A percentile compares a stretch with the other conserved stretches of the same genome.
These are phyloP conservation scores for Arctium minus DNA, from an alignment of 129 eudicot species.

Conservation along the genomic window DNA sequence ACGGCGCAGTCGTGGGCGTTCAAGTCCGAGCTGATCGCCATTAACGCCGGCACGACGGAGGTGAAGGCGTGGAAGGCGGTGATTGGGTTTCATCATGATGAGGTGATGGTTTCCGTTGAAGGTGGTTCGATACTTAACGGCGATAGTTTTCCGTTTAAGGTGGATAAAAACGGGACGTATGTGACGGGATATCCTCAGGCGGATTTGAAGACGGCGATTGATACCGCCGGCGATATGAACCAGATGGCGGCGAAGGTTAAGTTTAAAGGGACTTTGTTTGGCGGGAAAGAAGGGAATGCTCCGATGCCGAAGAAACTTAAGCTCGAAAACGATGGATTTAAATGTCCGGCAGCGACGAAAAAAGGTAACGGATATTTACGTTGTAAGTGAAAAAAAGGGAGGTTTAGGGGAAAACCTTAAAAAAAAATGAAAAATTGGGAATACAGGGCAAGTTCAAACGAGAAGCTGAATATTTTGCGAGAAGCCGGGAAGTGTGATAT, in stretches of 20 bases:
- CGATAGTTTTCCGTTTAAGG: constrained; percentile 52
- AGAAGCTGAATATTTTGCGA: too few species aligned
- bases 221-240: constrained; percentile 58
- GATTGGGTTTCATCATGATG: constrained; percentile 56
- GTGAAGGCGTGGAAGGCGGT: constrained; percentile 53
- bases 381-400: too few species aligned
- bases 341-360: constrained; percentile 62
- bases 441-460: too few species aligned
- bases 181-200: constrained; percentile 63
- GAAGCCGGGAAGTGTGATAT: too few species aligned
- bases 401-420: neutral
- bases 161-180: constrained; percentile 59
- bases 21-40: constrained; percentile 22
- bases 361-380: constrained; percentile 13
- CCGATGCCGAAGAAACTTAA: constrained; percentile 71
- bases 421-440: too few species aligned
- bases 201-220: constrained; percentile 81
- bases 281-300: constrained; percentile 31
- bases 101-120: constrained; percentile 51
- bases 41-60: constrained; percentile 43
- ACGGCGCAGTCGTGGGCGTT: constrained; percentile 72
- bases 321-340: constrained; percentile 70
- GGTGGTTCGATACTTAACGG: constrained; percentile 56
- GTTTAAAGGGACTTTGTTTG: constrained; percentile 63
- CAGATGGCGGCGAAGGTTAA: constrained; percentile 57